These are phyloP conservation scores for Trametes villosa DNA, from an alignment of 768 basidiomycete species.

Conservation along the genomic window DNA sequence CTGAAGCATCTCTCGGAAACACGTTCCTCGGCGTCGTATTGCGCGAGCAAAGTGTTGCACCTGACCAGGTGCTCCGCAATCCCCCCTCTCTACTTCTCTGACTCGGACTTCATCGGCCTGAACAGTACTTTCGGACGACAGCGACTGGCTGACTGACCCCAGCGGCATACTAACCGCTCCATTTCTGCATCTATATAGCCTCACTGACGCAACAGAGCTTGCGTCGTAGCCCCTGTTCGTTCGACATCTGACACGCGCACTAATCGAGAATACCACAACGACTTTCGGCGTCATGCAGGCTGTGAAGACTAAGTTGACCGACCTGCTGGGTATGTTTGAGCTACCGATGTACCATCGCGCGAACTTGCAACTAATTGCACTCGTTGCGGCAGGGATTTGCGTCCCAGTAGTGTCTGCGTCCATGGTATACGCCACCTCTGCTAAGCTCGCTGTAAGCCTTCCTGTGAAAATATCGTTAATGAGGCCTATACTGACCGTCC, in stretches of 20 bases:
- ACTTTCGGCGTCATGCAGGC: constrained; percentile 6
- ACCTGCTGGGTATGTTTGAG: constrained; percentile 49
- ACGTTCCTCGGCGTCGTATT: not conserved
- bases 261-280: too few relatives aligned
- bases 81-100: not conserved
- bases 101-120: not conserved
- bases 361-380: not conserved
- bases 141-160: not conserved
- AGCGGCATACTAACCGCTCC: not conserved
- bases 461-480: not conserved
- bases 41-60: not conserved
- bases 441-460: constrained; percentile 35
- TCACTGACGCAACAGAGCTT: not conserved
- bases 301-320: constrained; percentile 52
- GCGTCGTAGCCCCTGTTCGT: too few relatives aligned
- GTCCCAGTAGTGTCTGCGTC: constrained; percentile 66
- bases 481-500: constrained; percentile 42
- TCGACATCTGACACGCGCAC: too few relatives aligned
- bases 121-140: not conserved
- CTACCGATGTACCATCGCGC: not conserved
- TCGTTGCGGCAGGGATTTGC: constrained; percentile 54
- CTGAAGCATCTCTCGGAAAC: too few relatives aligned
- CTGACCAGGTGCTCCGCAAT: not conserved
- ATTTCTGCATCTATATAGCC: too few relatives aligned
- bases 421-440: constrained; percentile 76